These are phyloP conservation scores for Amanita molliuscula DNA, from an alignment of 768 basidiomycete genomes.

Conservation along the genomic window DNA sequence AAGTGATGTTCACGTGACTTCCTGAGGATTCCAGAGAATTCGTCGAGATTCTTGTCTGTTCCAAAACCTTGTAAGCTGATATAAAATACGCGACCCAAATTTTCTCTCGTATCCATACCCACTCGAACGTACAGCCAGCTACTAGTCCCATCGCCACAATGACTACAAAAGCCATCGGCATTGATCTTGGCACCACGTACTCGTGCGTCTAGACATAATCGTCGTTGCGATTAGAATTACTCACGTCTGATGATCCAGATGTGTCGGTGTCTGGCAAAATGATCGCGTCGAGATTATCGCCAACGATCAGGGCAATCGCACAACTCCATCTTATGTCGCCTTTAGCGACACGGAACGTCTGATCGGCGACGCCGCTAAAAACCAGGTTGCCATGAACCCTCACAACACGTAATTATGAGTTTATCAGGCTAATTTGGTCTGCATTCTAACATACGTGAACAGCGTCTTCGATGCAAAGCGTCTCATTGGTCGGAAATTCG, in stretches of 20 bases:
- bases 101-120: constrained; percentile 13
- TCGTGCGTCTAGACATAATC: constrained; percentile 42
- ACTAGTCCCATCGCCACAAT: constrained; percentile 19
- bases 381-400: constrained; percentile 98
- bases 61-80: constrained; percentile 19
- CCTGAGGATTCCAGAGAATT: constrained; percentile 35
- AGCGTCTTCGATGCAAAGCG: constrained; percentile 98
- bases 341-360: constrained; percentile 94
- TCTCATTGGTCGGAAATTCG: constrained; percentile 89
- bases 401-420: constrained; percentile 57
- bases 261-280: constrained; percentile 99
- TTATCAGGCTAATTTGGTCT: background rate
- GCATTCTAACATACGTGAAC: constrained; percentile 6
- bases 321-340: constrained; percentile 92
- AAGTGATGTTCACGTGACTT: constrained; percentile 23
- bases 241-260: constrained; percentile 38
- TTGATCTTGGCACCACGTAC: constrained; percentile 90
- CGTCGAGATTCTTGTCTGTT: constrained; percentile 31
- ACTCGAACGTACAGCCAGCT: constrained; percentile 1
- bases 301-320: constrained; percentile 92
- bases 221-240: constrained; percentile 3
- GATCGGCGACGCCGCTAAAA: constrained; percentile 98
- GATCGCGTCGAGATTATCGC: constrained; percentile 99
- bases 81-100: constrained; percentile 21
- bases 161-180: constrained; percentile 78